These are phyloP conservation scores for Fennellomyces sp. DNA, from an alignment of 371 early-diverging fungal species.

Conservation along the genomic window DNA sequence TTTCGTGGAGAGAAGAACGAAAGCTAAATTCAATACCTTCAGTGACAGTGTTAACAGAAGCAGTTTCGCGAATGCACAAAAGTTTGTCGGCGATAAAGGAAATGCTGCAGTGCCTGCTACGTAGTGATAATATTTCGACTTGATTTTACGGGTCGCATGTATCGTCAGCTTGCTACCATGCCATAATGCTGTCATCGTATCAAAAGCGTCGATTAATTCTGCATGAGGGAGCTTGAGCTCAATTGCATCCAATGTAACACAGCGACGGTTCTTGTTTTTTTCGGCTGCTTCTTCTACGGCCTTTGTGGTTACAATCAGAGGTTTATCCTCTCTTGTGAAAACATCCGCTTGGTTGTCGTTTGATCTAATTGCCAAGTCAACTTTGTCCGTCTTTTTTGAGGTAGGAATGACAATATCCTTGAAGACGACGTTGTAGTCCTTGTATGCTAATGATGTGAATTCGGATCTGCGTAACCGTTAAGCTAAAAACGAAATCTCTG, in stretches of 20 bases:
- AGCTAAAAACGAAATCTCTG: neutral
- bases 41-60: neutral
- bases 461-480: neutral
- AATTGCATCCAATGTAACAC: neutral
- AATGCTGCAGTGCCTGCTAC: neutral
- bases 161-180: neutral
- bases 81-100: neutral
- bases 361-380: neutral
- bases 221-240: neutral
- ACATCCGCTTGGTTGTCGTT: neutral
- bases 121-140: neutral
- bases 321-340: neutral
- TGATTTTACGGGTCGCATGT: neutral
- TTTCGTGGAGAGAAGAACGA: neutral
- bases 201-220: neutral
- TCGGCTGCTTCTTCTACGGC: neutral
- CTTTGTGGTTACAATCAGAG: neutral
- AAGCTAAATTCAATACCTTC: neutral
- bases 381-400: neutral
- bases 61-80: neutral
- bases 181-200: neutral
- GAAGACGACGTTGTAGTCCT: neutral
- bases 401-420: neutral
- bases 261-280: neutral
- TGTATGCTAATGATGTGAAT: neutral